Conservation (phyloP, 1,139 yeast genomes). For the Yamadazyma jaroonii region DNA sequence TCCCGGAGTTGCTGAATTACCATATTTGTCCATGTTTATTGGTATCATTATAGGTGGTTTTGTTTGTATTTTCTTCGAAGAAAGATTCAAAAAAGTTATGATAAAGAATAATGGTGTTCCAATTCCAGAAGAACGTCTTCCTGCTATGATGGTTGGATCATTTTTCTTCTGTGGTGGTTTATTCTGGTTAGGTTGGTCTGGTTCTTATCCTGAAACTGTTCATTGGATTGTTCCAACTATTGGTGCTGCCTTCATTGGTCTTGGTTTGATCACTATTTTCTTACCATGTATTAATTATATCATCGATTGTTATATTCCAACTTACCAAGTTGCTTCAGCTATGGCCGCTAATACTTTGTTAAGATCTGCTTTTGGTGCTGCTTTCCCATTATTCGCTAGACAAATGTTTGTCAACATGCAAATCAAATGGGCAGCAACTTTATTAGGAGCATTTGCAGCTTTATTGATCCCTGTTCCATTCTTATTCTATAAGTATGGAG, state of each 20-base stretch:
- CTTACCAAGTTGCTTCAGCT: conserved; percentile 80
- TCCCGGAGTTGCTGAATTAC: conserved; percentile 56
- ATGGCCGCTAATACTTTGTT: conserved; percentile 83
- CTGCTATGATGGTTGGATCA: conserved; percentile 71
- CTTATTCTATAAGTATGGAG: conserved; percentile 65
- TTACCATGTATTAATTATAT: conserved; percentile 76
- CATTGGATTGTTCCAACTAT: conserved; percentile 88
- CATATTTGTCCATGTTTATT: conserved; percentile 58
- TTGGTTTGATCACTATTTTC: conserved; percentile 73
- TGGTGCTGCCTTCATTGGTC: conserved; percentile 70
- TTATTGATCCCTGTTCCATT: conserved; percentile 74
- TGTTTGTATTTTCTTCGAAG: conserved; percentile 27
- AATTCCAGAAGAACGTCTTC: conserved; percentile 77
- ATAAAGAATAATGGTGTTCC: conserved; percentile 53
- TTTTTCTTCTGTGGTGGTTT: conserved; percentile 71
- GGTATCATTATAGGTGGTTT: conserved; percentile 63
- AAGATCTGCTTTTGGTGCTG: conserved; percentile 58
- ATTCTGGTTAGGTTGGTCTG: conserved; percentile 86
- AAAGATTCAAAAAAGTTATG: conserved; percentile 21
- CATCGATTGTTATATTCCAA: conserved; percentile 65
- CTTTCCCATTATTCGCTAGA: conserved; percentile 49
- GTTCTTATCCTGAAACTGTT: conserved; percentile 60
- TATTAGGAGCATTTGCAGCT: conserved; percentile 67
- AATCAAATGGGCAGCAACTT: conserved; percentile 78
- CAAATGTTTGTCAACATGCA: conserved; percentile 76